Evolutionary conservation across 768 basidiomycete species (phyloP).

Genomic region (Phanerodontia chrysosporium): DNA sequence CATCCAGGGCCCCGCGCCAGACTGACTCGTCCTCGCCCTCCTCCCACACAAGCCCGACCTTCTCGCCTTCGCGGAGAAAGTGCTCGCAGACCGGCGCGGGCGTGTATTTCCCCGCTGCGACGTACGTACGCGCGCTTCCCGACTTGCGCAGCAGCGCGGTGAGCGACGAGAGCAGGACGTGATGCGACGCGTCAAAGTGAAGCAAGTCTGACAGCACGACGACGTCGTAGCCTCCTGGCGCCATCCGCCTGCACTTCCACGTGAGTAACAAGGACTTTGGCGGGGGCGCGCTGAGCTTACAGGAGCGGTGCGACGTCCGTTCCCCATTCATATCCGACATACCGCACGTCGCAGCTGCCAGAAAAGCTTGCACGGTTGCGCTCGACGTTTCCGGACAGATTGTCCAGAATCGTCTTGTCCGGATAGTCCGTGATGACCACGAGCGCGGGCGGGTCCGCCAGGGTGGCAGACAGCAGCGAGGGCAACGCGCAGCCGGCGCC

Average conservation of each 20-base stretch:
- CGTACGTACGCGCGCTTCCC: slow-evolving; percentile 42
- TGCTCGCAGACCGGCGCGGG: slow-evolving; percentile 43
- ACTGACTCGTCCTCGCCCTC: slow-evolving; percentile 35
- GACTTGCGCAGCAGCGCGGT: slow-evolving; percentile 41
- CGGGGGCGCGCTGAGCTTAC: slow-evolving; percentile 33
- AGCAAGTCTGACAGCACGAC: slow-evolving; percentile 71
- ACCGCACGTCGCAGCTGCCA: slow-evolving; percentile 38
- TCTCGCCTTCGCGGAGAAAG: slow-evolving; percentile 41
- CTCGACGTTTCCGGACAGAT: slow-evolving; percentile 51
- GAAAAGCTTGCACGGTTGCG: slow-evolving; percentile 39
- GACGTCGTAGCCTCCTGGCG: slow-evolving; percentile 41
- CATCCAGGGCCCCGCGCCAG: slow-evolving; percentile 47
- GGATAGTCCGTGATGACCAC: slow-evolving; percentile 70
- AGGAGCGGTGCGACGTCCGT: slow-evolving; percentile 39
- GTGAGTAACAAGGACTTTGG: no score
- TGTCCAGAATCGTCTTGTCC: slow-evolving; percentile 54
- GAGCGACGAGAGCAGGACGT: slow-evolving; percentile 48
- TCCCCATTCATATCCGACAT: slow-evolving; percentile 65
- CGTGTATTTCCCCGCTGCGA: slow-evolving; percentile 67
- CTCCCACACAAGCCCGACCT: slow-evolving; percentile 43
- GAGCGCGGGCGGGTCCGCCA: slow-evolving; percentile 40
- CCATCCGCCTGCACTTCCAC: no score
- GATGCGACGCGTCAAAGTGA: slow-evolving; percentile 62
- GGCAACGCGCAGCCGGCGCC: slow-evolving; percentile 68
- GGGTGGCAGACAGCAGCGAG: slow-evolving; percentile 52